Percentiles rank a stretch among this genome's conserved stretches.
Evolutionary conservation across 306 rosid genomes (phyloP).

Genomic region (Betula pendula): DNA sequence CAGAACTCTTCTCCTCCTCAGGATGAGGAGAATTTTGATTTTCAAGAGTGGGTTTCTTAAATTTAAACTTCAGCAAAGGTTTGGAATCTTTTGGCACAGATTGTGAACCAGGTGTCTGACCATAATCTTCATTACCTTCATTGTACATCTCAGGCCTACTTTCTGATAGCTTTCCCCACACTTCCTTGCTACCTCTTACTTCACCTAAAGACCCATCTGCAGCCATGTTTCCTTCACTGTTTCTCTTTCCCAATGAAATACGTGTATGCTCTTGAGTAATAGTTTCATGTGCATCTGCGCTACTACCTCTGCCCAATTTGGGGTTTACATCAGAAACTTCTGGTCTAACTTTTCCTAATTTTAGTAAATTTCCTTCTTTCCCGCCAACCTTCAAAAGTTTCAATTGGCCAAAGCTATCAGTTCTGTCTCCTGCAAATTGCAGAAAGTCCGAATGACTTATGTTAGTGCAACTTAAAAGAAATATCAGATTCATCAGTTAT

Average conservation of each 20-base stretch:
- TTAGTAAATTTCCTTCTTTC: conserved; percentile 69
- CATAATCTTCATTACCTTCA: conserved; percentile 46
- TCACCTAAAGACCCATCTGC: conserved; percentile 37
- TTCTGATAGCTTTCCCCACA: conserved; percentile 58
- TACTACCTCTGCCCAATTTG: conserved; percentile 46
- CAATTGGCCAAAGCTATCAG: conserved; percentile 50
- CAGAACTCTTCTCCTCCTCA: conserved; percentile 74
- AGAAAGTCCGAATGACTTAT: conserved; percentile 17
- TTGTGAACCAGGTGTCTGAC: conserved; percentile 44
- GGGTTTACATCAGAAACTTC: conserved; percentile 47
- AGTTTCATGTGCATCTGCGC: conserved; percentile 49
- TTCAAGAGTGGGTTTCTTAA: conserved; percentile 69
- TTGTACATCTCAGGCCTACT: conserved; percentile 46
- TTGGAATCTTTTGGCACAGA: conserved; percentile 76
- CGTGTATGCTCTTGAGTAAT: conserved; percentile 37
- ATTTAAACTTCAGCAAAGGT: conserved; percentile 75
- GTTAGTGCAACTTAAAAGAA: conserved; percentile 6
- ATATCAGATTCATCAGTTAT: conserved; percentile 17
- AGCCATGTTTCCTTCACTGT: conserved; percentile 38
- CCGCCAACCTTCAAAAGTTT: conserved; percentile 57
- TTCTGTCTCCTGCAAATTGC: conserved; percentile 50
- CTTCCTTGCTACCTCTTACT: conserved; percentile 46
- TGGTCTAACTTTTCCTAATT: conserved; percentile 68
- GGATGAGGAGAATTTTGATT: conserved; percentile 60
- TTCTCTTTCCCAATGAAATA: conserved; percentile 42